phyloP scores from a whole-genome alignment of 2,329 filamentous ascomycete genomes.

The Colletotrichum tropicicola region DNA sequence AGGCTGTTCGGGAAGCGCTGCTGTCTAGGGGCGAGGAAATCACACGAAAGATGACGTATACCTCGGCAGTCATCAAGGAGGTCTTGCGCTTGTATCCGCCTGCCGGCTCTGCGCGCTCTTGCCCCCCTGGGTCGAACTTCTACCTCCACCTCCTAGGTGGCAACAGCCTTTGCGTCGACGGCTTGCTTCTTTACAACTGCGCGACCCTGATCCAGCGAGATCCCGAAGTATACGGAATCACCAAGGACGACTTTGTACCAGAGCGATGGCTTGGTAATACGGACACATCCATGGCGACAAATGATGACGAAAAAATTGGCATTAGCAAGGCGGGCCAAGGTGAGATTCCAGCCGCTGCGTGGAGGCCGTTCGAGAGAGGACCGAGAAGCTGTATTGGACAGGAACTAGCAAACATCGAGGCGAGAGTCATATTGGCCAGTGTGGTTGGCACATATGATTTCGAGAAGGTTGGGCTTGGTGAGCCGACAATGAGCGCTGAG shows the following conservation, averaged over 20 bases:
- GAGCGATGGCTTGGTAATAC: conserved; percentile 49
- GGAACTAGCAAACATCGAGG: conserved; percentile 63
- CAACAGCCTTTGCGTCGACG: conserved; percentile 41
- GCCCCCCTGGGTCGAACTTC: conserved; percentile 37
- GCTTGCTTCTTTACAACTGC: conserved; percentile 45
- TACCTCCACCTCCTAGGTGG: conserved; percentile 39
- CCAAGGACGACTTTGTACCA: conserved; percentile 45
- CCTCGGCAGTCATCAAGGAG: conserved; percentile 49
- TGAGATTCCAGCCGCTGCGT: conserved; percentile 48
- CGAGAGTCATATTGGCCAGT: conserved; percentile 54
- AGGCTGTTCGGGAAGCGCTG: conserved; percentile 36
- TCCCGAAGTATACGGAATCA: conserved; percentile 43
- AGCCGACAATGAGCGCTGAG: conserved; percentile 23
- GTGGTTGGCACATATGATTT: conserved; percentile 32
- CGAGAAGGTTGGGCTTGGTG: conserved; percentile 30
- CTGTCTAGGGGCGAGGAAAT: conserved; percentile 39
- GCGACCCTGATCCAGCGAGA: conserved; percentile 45
- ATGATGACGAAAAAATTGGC: conserved; percentile 19
- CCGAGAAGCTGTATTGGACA: conserved; percentile 64
- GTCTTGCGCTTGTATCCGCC: conserved; percentile 44
- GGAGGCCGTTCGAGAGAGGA: conserved; percentile 62
- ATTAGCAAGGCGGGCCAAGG: neutral
- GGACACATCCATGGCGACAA: conserved; percentile 35
- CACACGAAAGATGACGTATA: conserved; percentile 43
- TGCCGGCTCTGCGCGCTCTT: conserved; percentile 40